Base-by-base conservation (phyloP, 805 yeast genomes). In the Nakazawaea peltata region DNA sequence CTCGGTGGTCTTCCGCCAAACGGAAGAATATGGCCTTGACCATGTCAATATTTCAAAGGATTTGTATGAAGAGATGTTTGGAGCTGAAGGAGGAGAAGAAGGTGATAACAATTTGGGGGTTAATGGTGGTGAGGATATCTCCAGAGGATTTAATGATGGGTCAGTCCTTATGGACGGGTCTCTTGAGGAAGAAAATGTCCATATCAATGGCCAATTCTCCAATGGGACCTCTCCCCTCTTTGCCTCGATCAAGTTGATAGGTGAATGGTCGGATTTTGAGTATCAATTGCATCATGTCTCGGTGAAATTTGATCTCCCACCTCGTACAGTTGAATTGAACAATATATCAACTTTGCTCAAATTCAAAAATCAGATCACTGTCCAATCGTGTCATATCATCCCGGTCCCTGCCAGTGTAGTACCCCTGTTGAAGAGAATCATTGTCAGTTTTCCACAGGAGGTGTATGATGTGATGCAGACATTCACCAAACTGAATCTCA, bases 391-490 rank as follows among this genome's bases (percentile, higher is more conserved):
- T 19, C 43, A 60, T 4, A 45, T 71, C 6, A 61, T 53, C 28
- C 52, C 64, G 2, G 51, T 70, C 3, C 32, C 33, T 14, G 52
- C 48, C 15, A 19, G 45, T n/a, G 7, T 6, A 10, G 14, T 13
- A 4, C 36, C 46, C 1, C 44, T 47, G 5, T 60, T 79, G 18
- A 59, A 63, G 0, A 50, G 48, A 4, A 46, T 53, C 9, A 58
- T 77, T 10, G 43, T 69, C 3, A 57, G 62, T 5, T 60, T 71
- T 5, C 74, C 73, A 4, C 57, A 60, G 1, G 63, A 66, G 9
- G 66, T 71, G 5, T 81, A 77, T 18, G 48, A 49, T 5, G 51
- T 61, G 14, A 51, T 74, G 7, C 57, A 59, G 39, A 46, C 49
- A n/a, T 48, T 59, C 3, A 49, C 69, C 17, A 48, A 51, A 21